Conservation (phyloP, 1,284 basidiomycete genomes). For the Pseudozyma sp. region DNA sequence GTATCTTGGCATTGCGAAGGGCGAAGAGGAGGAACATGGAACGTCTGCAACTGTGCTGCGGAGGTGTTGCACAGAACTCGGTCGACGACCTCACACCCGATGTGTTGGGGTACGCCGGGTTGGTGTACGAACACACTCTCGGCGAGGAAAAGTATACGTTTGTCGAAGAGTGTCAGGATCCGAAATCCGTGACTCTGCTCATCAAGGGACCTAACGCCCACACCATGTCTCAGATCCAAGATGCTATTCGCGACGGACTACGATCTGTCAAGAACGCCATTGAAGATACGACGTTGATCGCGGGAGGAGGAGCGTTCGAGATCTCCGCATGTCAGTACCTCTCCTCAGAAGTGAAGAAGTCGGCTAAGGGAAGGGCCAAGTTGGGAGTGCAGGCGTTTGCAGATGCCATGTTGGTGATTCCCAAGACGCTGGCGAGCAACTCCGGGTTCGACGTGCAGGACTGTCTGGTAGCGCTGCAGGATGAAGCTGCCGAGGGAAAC, state of each 20-base stretch:
- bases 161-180: conserved; percentile 93
- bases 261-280: conserved; percentile 96
- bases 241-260: conserved; percentile 94
- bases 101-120: conserved; percentile 93
- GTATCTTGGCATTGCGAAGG: conserved; percentile 90
- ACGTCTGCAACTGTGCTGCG: conserved; percentile 78
- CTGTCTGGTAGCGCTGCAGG: conserved; percentile 88
- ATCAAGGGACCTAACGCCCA: conserved; percentile 90
- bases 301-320: conserved; percentile 97
- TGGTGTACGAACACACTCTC: conserved; percentile 98
- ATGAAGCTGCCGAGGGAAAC: conserved; percentile 82
- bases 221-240: conserved; percentile 95
- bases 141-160: conserved; percentile 99
- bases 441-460: conserved; percentile 99
- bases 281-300: conserved; percentile 88
- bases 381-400: conserved; percentile 98
- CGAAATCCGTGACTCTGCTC: conserved; percentile 95
- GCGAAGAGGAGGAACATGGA: conserved; percentile 83
- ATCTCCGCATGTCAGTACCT: conserved; percentile 90
- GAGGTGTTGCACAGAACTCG: conserved; percentile 95
- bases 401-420: conserved; percentile 86
- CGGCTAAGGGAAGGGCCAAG: conserved; percentile 93
- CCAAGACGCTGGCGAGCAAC: conserved; percentile 95
- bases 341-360: conserved; percentile 78
- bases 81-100: conserved; percentile 94